phyloP scores from a whole-genome alignment of 1,139 yeast species.

The Kodamaea suecica region DNA sequence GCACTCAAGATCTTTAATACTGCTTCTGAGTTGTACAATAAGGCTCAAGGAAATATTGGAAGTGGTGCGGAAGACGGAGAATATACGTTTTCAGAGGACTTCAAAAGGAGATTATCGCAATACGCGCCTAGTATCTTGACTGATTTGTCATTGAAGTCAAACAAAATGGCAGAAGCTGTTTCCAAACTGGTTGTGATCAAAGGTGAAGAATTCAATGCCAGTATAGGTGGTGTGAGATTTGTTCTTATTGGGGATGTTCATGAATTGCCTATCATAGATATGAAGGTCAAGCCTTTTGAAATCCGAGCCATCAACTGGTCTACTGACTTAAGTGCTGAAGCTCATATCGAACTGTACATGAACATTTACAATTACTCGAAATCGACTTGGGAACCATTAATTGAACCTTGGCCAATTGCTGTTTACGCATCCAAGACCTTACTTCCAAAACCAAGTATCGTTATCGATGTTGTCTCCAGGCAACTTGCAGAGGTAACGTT shows the following conservation, averaged over 20 bases:
- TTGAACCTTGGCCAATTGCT: constrained; percentile 86
- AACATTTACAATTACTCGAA: constrained; percentile 88
- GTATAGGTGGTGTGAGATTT: constrained; percentile 77
- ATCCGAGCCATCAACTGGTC: constrained; percentile 85
- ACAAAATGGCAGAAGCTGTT: constrained; percentile 6
- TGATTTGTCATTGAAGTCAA: constrained; percentile 28
- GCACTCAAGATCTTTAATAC: constrained; percentile 71
- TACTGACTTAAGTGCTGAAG: constrained; percentile 71
- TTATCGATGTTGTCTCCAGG: constrained; percentile 65
- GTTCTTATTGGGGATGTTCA: constrained; percentile 92
- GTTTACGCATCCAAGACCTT: constrained; percentile 57
- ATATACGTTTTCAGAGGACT: constrained; percentile 56
- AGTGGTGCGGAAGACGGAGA: constrained; percentile 15
- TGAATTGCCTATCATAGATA: constrained; percentile 86
- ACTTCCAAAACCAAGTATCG: constrained; percentile 47
- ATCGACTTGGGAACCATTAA: constrained; percentile 94
- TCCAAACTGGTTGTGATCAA: constrained; percentile 40
- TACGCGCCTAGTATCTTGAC: constrained; percentile 67
- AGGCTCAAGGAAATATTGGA: constrained; percentile 21
- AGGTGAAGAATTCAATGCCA: constrained; percentile 70
- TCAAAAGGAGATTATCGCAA: constrained; percentile 53
- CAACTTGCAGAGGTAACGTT: constrained; percentile 76
- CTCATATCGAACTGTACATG: constrained; percentile 64
- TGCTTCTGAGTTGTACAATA: constrained; percentile 58
- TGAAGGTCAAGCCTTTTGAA: constrained; percentile 72